Percentiles rank a stretch among this genome's conserved stretches.
Conservation (phyloP, 257 asterid genomes). For the Solanum neorickii region DNA sequence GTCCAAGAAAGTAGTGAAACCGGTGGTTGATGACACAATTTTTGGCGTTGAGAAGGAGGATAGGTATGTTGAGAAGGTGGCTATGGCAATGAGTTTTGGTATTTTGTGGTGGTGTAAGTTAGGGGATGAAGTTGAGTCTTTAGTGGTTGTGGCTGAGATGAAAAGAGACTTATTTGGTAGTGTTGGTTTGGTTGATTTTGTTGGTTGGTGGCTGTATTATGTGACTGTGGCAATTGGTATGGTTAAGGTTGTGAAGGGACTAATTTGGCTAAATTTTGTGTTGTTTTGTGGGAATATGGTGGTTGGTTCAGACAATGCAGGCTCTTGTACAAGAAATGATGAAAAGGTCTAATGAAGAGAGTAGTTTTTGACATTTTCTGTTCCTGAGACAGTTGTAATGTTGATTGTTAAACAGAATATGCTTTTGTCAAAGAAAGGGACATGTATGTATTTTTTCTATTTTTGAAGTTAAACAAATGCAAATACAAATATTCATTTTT, state of each 20-base stretch:
- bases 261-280: background rate
- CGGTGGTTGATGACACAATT: constrained; percentile 65
- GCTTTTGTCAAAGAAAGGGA: background rate
- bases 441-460: background rate
- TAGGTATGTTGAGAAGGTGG: constrained; percentile 48
- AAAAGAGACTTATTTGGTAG: constrained; percentile 31
- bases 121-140: constrained; percentile 73
- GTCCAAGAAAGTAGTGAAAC: constrained; percentile 55
- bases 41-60: constrained; percentile 25
- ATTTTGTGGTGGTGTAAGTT: constrained; percentile 68
- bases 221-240: constrained; percentile 41
- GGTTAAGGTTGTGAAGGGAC: constrained; percentile 28
- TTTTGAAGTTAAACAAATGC: background rate
- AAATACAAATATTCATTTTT: background rate
- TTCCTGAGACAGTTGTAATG: background rate
- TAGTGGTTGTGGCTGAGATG: constrained; percentile 51
- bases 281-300: background rate
- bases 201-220: constrained; percentile 69
- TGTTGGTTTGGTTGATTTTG: constrained; percentile 41
- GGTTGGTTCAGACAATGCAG: background rate
- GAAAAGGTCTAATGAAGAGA: background rate
- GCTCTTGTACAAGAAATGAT: background rate
- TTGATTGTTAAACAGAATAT: background rate
- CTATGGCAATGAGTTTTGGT: constrained; percentile 38
- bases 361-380: background rate